A percentile compares a stretch with the other conserved stretches of the same genome.
phyloP scores from a whole-genome alignment of 2,329 filamentous ascomycete genomes.

The Fusarium sp. region DNA sequence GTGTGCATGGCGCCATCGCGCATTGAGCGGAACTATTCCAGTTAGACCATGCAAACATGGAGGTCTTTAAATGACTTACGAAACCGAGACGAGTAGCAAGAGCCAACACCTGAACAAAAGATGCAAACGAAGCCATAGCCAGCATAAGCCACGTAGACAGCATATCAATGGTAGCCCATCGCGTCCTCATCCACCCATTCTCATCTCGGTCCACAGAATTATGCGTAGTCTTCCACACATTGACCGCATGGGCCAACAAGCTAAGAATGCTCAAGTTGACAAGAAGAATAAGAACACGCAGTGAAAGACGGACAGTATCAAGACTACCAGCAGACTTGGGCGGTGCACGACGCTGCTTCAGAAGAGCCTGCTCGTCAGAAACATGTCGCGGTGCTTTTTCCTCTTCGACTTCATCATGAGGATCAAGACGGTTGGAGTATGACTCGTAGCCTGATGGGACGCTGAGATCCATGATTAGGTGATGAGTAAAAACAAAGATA shows the following conservation, averaged over 20 bases:
- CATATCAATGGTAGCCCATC: conserved; percentile 12
- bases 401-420: conserved; percentile 6
- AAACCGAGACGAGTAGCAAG: background rate
- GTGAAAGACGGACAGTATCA: background rate
- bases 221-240: conserved; percentile 11
- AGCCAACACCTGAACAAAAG: background rate
- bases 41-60: background rate
- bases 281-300: conserved; percentile 1
- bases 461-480: conserved; percentile 6
- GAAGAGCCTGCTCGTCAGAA: background rate
- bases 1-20: conserved; percentile 1
- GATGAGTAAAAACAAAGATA: background rate
- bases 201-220: conserved; percentile 18
- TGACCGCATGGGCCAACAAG: background rate
- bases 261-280: conserved; percentile 11
- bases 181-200: conserved; percentile 11
- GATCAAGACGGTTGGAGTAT: conserved; percentile 16
- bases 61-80: background rate
- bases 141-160: conserved; percentile 19
- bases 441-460: conserved; percentile 9
- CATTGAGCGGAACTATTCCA: background rate
- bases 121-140: background rate
- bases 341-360: background rate
- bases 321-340: background rate
- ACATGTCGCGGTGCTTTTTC: background rate